Evolutionary conservation across 768 basidiomycete genomes (phyloP).

Genomic region (Pleurotus cornucopiae): DNA sequence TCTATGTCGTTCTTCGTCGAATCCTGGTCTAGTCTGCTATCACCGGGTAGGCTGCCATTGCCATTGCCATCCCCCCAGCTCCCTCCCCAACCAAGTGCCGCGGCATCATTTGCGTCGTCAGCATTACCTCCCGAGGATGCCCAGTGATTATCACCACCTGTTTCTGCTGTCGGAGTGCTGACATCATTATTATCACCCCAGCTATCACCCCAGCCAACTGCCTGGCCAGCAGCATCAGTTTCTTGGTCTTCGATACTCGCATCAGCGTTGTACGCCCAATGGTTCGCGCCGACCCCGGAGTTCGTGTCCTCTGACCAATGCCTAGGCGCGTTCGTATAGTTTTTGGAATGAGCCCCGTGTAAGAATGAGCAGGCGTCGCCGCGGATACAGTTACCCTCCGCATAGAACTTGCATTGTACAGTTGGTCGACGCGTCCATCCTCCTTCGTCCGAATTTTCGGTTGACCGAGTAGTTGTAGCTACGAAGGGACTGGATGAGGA

Average conservation of each 20-base stretch:
- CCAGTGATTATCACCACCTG: constrained; percentile 14
- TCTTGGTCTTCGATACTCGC: too few species aligned
- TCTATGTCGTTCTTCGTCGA: too few species aligned
- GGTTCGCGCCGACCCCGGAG: background rate
- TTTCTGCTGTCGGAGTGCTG: background rate
- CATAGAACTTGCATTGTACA: constrained; percentile 10
- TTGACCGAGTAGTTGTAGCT: constrained; percentile 2
- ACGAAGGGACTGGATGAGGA: constrained; percentile 17
- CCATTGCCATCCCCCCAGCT: too few species aligned
- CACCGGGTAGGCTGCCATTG: too few species aligned
- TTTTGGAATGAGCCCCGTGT: background rate
- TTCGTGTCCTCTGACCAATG: constrained; percentile 5
- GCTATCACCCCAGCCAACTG: constrained; percentile 2
- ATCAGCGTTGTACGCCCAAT: background rate
- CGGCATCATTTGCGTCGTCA: background rate
- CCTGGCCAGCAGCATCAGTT: background rate
- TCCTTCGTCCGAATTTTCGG: background rate
- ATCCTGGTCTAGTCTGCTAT: too few species aligned
- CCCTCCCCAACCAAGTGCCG: constrained; percentile 1
- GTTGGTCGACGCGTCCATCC: background rate
- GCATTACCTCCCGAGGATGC: constrained; percentile 7
- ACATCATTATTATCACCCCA: too few species aligned
- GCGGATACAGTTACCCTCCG: constrained; percentile 3
- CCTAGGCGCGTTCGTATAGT: background rate
- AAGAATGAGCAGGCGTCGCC: constrained; percentile 8